Evolutionary conservation across 495 filamentous ascomycete species (phyloP).

Genomic region (Penicillium arizonense): DNA sequence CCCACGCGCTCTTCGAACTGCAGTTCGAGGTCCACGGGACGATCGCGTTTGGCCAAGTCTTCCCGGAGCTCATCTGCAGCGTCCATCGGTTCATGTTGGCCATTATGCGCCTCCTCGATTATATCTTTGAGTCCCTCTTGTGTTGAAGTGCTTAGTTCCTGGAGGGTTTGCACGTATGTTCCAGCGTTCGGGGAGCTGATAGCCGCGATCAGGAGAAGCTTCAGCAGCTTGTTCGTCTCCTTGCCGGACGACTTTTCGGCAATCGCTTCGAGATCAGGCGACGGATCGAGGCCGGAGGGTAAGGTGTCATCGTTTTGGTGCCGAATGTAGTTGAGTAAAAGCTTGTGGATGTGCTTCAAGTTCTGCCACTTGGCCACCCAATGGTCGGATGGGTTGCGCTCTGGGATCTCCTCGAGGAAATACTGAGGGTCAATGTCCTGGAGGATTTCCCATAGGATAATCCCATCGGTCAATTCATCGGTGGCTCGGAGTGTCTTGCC

Average conservation of each 20-base stretch:
- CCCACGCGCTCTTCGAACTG: slow-evolving; percentile 54
- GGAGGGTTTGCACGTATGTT: slow-evolving; percentile 55
- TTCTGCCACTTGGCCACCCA: slow-evolving; percentile 56
- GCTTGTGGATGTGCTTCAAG: slow-evolving; percentile 67
- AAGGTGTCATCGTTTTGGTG: slow-evolving; percentile 51
- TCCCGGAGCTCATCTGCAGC: slow-evolving; percentile 37
- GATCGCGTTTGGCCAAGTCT: slow-evolving; percentile 31
- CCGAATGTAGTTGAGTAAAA: slow-evolving; percentile 63
- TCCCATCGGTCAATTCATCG: slow-evolving; percentile 72
- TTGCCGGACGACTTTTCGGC: slow-evolving; percentile 45
- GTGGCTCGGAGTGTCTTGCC: slow-evolving; percentile 44
- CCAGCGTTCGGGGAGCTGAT: slow-evolving; percentile 54
- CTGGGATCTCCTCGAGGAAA: slow-evolving; percentile 62
- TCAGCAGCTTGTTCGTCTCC: slow-evolving; percentile 57
- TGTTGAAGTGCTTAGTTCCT: slow-evolving; percentile 41
- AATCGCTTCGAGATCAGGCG: slow-evolving; percentile 59
- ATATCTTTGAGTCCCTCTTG: slow-evolving; percentile 50
- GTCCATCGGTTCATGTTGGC: slow-evolving; percentile 35
- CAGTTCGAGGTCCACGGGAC: slow-evolving; percentile 47
- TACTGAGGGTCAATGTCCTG: slow-evolving; percentile 66
- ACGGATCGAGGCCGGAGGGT: slow-evolving; percentile 47
- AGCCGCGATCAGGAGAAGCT: slow-evolving; percentile 61
- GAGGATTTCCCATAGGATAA: slow-evolving; percentile 67
- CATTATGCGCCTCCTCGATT: slow-evolving; percentile 48
- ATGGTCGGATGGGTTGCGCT: slow-evolving; percentile 50